Conservation (phyloP, 257 asterid species). For the Striga asiatica region DNA sequence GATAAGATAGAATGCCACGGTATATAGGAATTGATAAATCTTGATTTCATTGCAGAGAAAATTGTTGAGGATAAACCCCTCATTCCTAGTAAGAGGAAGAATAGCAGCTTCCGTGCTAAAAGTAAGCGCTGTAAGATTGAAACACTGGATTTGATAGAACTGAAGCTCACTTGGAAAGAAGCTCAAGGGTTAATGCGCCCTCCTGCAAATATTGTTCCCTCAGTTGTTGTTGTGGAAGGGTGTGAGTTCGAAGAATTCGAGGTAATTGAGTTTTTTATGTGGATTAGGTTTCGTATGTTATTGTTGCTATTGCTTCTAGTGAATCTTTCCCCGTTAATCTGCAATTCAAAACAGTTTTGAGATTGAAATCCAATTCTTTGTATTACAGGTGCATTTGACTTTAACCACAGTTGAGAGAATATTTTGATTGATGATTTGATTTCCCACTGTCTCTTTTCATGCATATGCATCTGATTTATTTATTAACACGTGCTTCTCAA, state of each 20-base stretch:
- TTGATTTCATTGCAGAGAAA: conserved; percentile 29
- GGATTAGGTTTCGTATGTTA: too few species aligned
- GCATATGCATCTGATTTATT: neutral
- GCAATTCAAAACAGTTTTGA: too few species aligned
- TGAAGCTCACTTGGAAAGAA: conserved; percentile 70
- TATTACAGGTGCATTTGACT: too few species aligned
- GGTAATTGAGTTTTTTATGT: too few species aligned
- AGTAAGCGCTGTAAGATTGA: conserved; percentile 57
- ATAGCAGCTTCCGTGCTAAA: conserved; percentile 39
- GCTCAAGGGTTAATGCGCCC: conserved; percentile 83
- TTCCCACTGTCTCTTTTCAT: neutral
- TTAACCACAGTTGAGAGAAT: neutral
- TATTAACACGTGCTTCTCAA: neutral
- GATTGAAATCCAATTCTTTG: neutral
- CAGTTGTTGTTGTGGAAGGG: conserved; percentile 55
- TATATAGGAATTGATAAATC: conserved; percentile 27
- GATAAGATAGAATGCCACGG: conserved; percentile 21
- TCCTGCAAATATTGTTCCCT: conserved; percentile 44
- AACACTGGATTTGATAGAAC: conserved; percentile 42
- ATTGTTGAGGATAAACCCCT: conserved; percentile 32
- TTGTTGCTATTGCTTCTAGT: neutral
- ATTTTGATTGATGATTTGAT: neutral
- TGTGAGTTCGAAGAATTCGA: conserved; percentile 85
- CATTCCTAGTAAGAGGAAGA: conserved; percentile 49
- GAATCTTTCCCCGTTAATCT: too few species aligned